Base-by-base conservation (phyloP, 2,329 filamentous ascomycete species). In the Ceratocystis diversiconidia region DNA sequence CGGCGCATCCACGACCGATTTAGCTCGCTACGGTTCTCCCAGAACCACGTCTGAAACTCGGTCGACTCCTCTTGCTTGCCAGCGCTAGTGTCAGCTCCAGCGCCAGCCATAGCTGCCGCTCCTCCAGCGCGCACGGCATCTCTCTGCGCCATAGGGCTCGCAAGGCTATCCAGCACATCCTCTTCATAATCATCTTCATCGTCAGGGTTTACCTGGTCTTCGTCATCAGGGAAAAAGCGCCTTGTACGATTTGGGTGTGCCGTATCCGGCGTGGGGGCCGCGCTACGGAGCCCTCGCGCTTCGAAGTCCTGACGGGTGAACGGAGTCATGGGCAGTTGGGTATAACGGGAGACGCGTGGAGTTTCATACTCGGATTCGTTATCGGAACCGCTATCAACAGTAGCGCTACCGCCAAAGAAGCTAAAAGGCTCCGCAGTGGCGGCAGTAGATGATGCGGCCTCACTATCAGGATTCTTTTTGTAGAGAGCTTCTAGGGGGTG, bases 401-500 rank as follows among this genome's bases (percentile, higher is more conserved):
- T 78, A 6, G 76, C 79, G n/a, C 76, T 76, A 36, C 71, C 75
- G 28, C 76, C 79, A 73, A 96, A 96, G 77, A 96, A 96, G 73
- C 81, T 90, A 74, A 96, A 96, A 10, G 78, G 70, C 77, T 86
- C 65, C 44, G 73, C 69, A 0, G 72, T 69, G 44, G 69, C 63
- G 70, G 77, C 30, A 69, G 75, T 62, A 71, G 76, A 69, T 68
- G 76, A 69, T 68, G 36, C 25, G n/a, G 64, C 36, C 0, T 83
- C 75, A 30, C 5, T n/a, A 4, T 48, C 61, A 19, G 61, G 46
- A 15, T 62, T 62, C 3, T 84, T 84, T 76, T 96, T 97, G 80
- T 95, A 99, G 1, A 97, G 82, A 0, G 90, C 90, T 77, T 97
- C 92, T 1, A 97, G 81, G 0, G 94, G 92, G 70, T 97, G 92